A percentile compares a stretch with the other conserved stretches of the same genome.
phyloP scores from a whole-genome alignment of 2,329 filamentous ascomycete species.

The Penicillium sp. region DNA sequence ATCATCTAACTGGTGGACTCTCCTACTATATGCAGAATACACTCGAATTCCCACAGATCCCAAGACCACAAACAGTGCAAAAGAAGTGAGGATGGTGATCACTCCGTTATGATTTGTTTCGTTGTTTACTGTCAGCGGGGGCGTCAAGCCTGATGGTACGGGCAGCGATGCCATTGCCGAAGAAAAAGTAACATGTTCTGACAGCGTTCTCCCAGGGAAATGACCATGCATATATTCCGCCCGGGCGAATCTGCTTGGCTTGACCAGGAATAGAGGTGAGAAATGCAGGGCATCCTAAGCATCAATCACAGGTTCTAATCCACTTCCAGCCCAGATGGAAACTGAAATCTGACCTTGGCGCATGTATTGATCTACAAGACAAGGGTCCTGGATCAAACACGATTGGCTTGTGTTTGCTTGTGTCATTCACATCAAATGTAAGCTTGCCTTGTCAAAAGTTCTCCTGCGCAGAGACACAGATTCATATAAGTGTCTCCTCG shows the following conservation, averaged over 20 bases:
- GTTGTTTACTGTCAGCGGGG: conserved; percentile 40
- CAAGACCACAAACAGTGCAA: conserved; percentile 42
- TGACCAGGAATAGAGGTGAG: neutral
- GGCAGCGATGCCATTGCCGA: conserved; percentile 5
- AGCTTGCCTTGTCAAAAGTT: neutral
- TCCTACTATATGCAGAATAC: conserved; percentile 40
- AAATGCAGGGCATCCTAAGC: neutral
- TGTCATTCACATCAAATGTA: neutral
- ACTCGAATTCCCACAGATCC: conserved; percentile 43
- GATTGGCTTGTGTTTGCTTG: neutral
- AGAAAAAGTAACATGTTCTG: neutral
- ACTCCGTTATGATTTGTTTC: conserved; percentile 44
- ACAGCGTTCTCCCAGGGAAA: neutral
- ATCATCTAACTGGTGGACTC: conserved; percentile 37
- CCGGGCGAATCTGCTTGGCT: neutral
- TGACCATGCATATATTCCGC: conserved; percentile 3
- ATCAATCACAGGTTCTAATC: neutral
- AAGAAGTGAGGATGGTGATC: conserved; percentile 42
- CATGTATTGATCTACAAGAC: neutral
- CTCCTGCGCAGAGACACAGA: neutral
- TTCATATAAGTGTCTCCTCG: neutral
- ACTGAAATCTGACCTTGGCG: neutral
- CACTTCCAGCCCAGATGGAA: neutral
- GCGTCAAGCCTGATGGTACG: conserved; percentile 23
- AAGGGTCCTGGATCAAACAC: neutral